Percentiles rank a stretch among this genome's conserved stretches.
Evolutionary conservation across 495 filamentous ascomycete species (phyloP).

Genomic region (Geoglossum glabrum): DNA sequence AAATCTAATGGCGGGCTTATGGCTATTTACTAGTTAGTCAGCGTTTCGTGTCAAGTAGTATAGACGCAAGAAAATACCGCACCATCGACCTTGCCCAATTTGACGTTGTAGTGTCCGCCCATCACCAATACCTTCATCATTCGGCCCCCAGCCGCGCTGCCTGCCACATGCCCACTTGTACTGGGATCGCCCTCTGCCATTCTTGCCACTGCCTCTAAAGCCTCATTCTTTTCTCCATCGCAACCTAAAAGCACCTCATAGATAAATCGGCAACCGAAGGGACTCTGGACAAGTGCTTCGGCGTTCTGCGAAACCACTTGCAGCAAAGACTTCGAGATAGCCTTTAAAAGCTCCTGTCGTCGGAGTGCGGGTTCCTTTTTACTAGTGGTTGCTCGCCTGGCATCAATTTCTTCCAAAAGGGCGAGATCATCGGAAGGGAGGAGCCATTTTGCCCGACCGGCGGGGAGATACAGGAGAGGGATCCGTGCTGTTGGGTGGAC

Average conservation of each 20-base stretch:
- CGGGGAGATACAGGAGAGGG: constrained; percentile 67
- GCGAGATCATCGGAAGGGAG: constrained; percentile 43
- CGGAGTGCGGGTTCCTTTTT: constrained; percentile 74
- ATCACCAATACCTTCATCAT: constrained; percentile 79
- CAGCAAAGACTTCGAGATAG: constrained; percentile 46
- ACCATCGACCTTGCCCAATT: constrained; percentile 38
- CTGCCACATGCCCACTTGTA: constrained; percentile 32
- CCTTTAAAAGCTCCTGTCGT: constrained; percentile 51
- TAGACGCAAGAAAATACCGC: neutral
- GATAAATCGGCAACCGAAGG: constrained; percentile 74
- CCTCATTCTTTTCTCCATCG: constrained; percentile 46
- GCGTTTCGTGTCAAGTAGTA: neutral
- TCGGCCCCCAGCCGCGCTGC: constrained; percentile 46
- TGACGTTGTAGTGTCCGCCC: constrained; percentile 64
- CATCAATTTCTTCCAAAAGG: constrained; percentile 52
- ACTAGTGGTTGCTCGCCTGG: constrained; percentile 54
- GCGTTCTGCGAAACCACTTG: constrained; percentile 48
- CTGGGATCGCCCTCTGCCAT: constrained; percentile 44
- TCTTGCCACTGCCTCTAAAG: constrained; percentile 48
- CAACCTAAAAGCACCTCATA: constrained; percentile 63
- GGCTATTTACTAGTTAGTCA: constrained; percentile 16
- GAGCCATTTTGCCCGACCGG: constrained; percentile 47
- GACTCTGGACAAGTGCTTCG: constrained; percentile 41
- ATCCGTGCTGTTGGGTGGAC: constrained; percentile 55
- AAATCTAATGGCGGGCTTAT: constrained; percentile 65